A percentile compares a stretch with the other conserved stretches of the same genome.
phyloP scores from a whole-genome alignment of 805 yeast genomes.

The Starmerella apicola region DNA sequence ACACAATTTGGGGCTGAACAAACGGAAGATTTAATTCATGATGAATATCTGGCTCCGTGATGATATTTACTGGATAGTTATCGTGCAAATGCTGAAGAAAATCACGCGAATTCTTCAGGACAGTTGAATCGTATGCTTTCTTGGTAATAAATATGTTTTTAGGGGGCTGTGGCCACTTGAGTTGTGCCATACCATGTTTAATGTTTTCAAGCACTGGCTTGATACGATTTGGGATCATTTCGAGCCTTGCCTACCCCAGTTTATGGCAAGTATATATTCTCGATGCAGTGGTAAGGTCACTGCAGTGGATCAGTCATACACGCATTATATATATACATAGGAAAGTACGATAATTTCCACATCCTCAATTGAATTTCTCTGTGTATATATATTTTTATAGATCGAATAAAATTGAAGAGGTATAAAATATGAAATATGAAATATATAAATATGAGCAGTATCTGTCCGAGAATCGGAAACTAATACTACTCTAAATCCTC shows the following conservation, averaged over 20 bases:
- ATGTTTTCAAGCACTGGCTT: slow-evolving; percentile 10
- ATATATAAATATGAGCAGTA: slow-evolving; percentile 2
- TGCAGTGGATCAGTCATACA: no score
- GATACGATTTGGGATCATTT: slow-evolving; percentile 17
- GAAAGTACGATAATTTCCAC: no score
- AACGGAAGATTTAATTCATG: slow-evolving; percentile 41
- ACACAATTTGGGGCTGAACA: slow-evolving; percentile 34
- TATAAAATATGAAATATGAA: not conserved
- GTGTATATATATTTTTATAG: no score
- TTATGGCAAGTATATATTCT: no score
- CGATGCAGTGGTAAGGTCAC: no score
- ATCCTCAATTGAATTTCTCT: no score
- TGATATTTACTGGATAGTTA: slow-evolving; percentile 55
- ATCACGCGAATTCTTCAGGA: slow-evolving; percentile 50
- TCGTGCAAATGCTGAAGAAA: slow-evolving; percentile 50
- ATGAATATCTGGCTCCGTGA: slow-evolving; percentile 64
- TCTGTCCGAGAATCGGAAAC: slow-evolving; percentile 1
- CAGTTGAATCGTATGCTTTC: slow-evolving; percentile 65
- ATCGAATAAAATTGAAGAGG: no score
- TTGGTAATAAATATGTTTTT: slow-evolving; percentile 69
- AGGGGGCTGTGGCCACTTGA: slow-evolving; percentile 62
- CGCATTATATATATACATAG: no score
- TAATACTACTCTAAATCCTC: slow-evolving; percentile 11
- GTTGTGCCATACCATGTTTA: slow-evolving; percentile 16
- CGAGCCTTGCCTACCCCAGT: no score